Percentiles rank a stretch among this genome's conserved stretches.
Conservation (phyloP, 2,329 filamentous ascomycete genomes). For the Keithomyces neogunnii region DNA sequence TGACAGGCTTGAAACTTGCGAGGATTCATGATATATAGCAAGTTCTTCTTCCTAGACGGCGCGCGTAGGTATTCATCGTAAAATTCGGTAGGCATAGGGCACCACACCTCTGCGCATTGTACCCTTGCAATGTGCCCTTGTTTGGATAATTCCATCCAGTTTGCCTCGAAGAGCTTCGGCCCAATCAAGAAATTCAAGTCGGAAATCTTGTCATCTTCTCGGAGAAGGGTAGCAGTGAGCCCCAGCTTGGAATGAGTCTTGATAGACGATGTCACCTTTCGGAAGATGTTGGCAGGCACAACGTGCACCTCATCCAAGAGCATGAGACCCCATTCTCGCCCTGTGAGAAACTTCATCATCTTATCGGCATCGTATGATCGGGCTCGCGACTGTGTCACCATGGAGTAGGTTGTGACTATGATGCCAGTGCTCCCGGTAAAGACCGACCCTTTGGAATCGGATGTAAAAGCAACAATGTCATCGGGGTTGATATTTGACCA, state of each 20-base stretch:
- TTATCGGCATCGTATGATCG: constrained; percentile 89
- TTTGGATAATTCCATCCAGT: constrained; percentile 98
- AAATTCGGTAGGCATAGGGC: constrained; percentile 97
- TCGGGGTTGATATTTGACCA: constrained; percentile 95
- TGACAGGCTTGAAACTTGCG: constrained; percentile 95
- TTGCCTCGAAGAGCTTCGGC: constrained; percentile 94
- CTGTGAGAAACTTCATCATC: constrained; percentile 91
- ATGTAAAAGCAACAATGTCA: constrained; percentile 91
- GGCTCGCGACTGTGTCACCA: constrained; percentile 89
- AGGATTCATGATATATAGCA: constrained; percentile 94
- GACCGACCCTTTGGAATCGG: constrained; percentile 71
- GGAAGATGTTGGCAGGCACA: constrained; percentile 91
- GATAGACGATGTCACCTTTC: constrained; percentile 86
- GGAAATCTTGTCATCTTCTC: constrained; percentile 97
- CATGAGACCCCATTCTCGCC: constrained; percentile 94
- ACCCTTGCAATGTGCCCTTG: constrained; percentile 96
- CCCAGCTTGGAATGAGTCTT: constrained; percentile 94
- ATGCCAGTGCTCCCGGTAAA: constrained; percentile 89
- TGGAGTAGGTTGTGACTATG: constrained; percentile 95
- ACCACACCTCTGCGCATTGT: constrained; percentile 98
- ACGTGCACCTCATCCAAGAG: constrained; percentile 97
- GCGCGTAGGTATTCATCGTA: constrained; percentile 86
- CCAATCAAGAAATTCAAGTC: constrained; percentile 97
- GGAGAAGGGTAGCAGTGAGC: constrained; percentile 82
- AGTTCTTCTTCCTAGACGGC: constrained; percentile 38